Percentiles rank a stretch among this genome's conserved stretches.
phyloP scores from a whole-genome alignment of 2,329 filamentous ascomycete species.

The Cytospora mali region DNA sequence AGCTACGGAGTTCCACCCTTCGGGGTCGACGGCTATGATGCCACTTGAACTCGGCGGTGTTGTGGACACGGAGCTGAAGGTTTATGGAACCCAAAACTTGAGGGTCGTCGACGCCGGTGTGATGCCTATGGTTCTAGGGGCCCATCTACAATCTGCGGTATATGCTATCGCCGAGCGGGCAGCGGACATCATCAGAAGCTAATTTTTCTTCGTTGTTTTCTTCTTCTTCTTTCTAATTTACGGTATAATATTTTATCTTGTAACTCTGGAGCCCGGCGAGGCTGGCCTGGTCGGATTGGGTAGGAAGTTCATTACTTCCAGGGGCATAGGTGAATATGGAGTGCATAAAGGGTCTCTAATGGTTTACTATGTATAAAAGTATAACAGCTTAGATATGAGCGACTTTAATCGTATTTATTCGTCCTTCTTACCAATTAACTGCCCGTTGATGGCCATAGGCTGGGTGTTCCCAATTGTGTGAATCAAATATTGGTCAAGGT shows the following conservation, averaged over 20 bases:
- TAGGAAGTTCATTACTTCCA: neutral
- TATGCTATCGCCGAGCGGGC: constrained; percentile 55
- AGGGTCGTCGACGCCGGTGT: constrained; percentile 51
- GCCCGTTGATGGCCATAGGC: neutral
- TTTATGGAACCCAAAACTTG: constrained; percentile 50
- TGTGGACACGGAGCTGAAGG: constrained; percentile 45
- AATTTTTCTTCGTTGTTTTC: no score
- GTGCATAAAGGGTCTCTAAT: neutral
- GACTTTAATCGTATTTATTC: neutral
- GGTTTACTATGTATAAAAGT: neutral
- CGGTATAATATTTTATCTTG: no score
- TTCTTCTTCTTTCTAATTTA: no score
- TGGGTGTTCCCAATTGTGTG: no score
- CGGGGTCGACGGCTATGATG: constrained; percentile 29
- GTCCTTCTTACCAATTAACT: no score
- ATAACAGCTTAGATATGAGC: neutral
- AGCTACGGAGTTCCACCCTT: constrained; percentile 34
- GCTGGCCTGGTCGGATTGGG: neutral
- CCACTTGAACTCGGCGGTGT: constrained; percentile 41
- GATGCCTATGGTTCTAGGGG: constrained; percentile 50
- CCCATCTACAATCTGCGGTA: constrained; percentile 51
- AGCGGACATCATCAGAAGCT: constrained; percentile 35
- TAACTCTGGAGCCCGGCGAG: neutral
- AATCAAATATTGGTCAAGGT: no score
- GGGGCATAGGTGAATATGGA: neutral